phyloP scores from a whole-genome alignment of 306 rosid species.

The Fragaria nilgerrensis region DNA sequence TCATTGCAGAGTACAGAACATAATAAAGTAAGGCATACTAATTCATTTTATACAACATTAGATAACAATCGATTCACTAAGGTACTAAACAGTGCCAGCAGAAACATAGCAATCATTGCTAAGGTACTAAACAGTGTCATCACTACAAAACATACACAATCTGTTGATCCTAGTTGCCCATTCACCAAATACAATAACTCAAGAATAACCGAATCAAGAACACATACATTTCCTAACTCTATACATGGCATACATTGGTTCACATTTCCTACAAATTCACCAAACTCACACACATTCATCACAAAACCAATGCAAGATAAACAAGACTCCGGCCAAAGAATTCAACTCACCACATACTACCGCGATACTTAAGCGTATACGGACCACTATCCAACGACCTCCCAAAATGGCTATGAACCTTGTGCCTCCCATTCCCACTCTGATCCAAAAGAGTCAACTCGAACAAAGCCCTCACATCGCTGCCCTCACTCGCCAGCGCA shows the following conservation, averaged over 20 bases:
- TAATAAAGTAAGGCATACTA: neutral
- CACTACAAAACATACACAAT: neutral
- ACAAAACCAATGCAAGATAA: neutral
- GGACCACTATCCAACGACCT: conserved; percentile 86
- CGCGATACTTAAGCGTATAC: conserved; percentile 82
- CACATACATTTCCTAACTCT: neutral
- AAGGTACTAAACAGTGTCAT: neutral
- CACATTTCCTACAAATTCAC: neutral
- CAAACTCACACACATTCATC: neutral
- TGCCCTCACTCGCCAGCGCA: conserved; percentile 85
- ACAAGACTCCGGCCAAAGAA: neutral
- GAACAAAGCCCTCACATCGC: conserved; percentile 82
- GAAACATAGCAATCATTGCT: neutral
- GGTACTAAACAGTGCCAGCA: neutral
- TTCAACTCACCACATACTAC: conserved; percentile 86
- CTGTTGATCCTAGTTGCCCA: neutral
- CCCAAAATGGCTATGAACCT: conserved; percentile 91
- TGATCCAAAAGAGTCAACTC: conserved; percentile 89
- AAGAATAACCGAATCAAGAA: neutral
- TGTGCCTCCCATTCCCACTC: conserved; percentile 88
- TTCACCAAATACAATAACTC: neutral
- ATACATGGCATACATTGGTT: neutral
- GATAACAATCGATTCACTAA: neutral
- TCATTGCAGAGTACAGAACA: neutral
- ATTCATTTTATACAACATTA: neutral